These are phyloP conservation scores for Esteya vermicola DNA, from an alignment of 2,329 filamentous ascomycete species.

Conservation along the genomic window DNA sequence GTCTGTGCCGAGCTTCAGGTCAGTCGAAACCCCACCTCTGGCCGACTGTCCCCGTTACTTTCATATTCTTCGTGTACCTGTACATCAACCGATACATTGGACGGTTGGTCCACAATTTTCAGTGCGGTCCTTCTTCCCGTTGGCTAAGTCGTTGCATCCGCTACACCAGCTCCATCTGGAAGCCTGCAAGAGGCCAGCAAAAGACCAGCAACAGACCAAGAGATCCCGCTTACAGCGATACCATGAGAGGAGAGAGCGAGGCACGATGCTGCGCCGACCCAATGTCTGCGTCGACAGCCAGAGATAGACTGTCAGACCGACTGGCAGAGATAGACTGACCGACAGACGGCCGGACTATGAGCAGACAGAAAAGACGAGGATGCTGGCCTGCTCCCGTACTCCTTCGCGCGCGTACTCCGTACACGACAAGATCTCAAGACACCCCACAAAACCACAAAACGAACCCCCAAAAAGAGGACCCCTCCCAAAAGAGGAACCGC, in stretches of 20 bases:
- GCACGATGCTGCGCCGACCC: no score
- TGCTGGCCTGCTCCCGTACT: no score
- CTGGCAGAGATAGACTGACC: not conserved
- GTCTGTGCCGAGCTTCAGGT: not conserved
- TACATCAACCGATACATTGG: not conserved
- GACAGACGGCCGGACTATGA: not conserved
- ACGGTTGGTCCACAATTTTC: not conserved
- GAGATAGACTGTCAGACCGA: not conserved
- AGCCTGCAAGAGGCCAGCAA: no score
- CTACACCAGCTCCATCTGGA: not conserved
- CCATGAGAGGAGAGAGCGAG: no score
- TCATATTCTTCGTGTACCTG: not conserved
- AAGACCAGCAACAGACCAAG: no score
- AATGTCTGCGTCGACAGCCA: no score
- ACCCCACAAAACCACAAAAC: constrained; percentile 1
- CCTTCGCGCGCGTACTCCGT: no score
- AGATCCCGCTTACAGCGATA: not conserved
- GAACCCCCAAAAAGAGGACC: not conserved
- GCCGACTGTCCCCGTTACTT: not conserved
- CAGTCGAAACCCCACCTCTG: not conserved
- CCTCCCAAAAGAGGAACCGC: not conserved
- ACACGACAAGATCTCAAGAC: no score
- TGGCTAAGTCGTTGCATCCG: not conserved
- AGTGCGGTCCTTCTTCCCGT: not conserved
- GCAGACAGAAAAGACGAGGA: no score